Conservation (phyloP, 2,329 filamentous ascomycete species). For the Verticillium longisporum region DNA sequence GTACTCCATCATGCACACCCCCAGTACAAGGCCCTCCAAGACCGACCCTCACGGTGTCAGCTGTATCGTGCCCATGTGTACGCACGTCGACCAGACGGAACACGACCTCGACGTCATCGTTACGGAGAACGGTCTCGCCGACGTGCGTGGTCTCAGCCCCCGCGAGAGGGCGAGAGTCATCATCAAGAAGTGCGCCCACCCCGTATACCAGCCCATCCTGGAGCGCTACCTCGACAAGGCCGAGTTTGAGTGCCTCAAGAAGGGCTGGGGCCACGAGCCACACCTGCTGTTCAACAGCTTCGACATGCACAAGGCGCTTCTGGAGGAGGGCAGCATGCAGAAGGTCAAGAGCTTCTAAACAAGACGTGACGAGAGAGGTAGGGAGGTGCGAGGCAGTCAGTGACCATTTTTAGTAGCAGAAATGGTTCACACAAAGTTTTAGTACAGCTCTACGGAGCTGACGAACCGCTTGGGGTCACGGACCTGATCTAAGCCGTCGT, state of each 20-base stretch:
- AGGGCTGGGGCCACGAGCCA: constrained; percentile 86
- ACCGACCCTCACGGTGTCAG: constrained; percentile 73
- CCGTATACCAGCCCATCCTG: constrained; percentile 76
- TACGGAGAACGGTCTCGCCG: constrained; percentile 68
- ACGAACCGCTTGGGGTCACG: neutral
- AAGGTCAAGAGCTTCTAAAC: constrained; percentile 63
- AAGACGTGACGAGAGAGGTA: neutral
- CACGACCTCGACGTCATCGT: constrained; percentile 89
- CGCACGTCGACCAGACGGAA: constrained; percentile 87
- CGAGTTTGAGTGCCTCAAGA: constrained; percentile 76
- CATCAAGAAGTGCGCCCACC: constrained; percentile 81
- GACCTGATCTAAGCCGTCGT: neutral
- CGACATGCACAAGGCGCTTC: constrained; percentile 80
- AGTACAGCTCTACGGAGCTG: neutral
- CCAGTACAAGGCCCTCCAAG: constrained; percentile 72
- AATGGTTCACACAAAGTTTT: neutral
- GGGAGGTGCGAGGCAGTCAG: neutral
- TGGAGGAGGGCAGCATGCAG: constrained; percentile 77
- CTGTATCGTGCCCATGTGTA: constrained; percentile 92
- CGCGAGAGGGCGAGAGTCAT: constrained; percentile 77
- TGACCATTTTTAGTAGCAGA: neutral
- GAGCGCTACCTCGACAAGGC: constrained; percentile 79
- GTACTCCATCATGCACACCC: constrained; percentile 92
- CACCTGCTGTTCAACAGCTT: constrained; percentile 81
- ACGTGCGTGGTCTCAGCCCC: constrained; percentile 75